phyloP scores from a whole-genome alignment of 2,329 filamentous ascomycete genomes.

The Pseudopyrenochaeta lycopersici region DNA sequence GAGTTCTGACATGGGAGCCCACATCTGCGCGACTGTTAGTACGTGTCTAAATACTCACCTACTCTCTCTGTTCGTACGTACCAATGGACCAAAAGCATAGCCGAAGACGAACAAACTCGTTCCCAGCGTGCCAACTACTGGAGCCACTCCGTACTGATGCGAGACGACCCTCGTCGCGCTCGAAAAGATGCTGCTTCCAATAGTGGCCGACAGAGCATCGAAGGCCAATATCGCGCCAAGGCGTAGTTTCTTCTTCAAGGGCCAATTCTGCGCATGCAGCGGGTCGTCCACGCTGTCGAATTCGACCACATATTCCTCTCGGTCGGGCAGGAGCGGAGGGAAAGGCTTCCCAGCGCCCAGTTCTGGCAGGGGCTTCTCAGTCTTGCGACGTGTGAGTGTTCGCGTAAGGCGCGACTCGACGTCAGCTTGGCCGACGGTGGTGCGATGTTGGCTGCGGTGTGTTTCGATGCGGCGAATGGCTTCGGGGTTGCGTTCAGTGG shows the following conservation, averaged over 20 bases:
- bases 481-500: conserved; percentile 72
- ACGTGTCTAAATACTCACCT: background rate
- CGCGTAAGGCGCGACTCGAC: conserved; percentile 50
- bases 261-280: conserved; percentile 89
- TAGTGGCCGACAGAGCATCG: conserved; percentile 75
- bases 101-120: conserved; percentile 48
- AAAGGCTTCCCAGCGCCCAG: conserved; percentile 79
- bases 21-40: conserved; percentile 31
- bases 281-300: conserved; percentile 87
- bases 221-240: conserved; percentile 76
- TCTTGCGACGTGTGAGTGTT: conserved; percentile 52
- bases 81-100: conserved; percentile 49
- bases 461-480: conserved; percentile 77
- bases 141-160: conserved; percentile 37
- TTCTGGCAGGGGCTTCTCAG: conserved; percentile 66
- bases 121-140: conserved; percentile 44
- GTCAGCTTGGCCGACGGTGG: conserved; percentile 68
- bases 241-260: conserved; percentile 76
- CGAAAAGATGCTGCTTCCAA: conserved; percentile 63
- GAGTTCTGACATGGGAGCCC: conserved; percentile 63
- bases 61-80: conserved; percentile 9
- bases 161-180: conserved; percentile 42
- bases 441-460: conserved; percentile 73
- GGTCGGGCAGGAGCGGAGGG: conserved; percentile 73
- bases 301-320: conserved; percentile 81